Percentiles rank a stretch among this genome's conserved stretches.
Evolutionary conservation across 768 basidiomycete species (phyloP).

Genomic region (Chalciporus piperatus): DNA sequence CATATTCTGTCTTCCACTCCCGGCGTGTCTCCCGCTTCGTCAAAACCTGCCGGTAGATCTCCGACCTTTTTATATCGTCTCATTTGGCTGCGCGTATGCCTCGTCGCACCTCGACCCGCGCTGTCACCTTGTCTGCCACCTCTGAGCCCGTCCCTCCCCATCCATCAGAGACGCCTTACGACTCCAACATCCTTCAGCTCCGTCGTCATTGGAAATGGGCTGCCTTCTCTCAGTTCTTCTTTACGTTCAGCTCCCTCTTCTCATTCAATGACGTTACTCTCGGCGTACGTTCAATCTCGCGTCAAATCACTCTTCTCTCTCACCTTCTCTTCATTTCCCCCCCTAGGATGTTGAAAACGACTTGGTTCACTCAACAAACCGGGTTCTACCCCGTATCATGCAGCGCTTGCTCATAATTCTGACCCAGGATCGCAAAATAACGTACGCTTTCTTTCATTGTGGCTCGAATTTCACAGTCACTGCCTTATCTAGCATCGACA

Average conservation of each 20-base stretch:
- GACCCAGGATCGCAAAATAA: slow-evolving; percentile 78
- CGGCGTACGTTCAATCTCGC: slow-evolving; percentile 41
- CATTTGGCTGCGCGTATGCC: slow-evolving; percentile 48
- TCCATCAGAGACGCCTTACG: slow-evolving; percentile 26
- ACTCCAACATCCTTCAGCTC: slow-evolving; percentile 49
- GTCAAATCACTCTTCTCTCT: not conserved
- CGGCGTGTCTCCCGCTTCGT: slow-evolving; percentile 13
- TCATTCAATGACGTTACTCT: slow-evolving; percentile 69
- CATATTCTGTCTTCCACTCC: slow-evolving; percentile 13
- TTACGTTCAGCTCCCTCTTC: slow-evolving; percentile 75
- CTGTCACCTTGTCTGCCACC: slow-evolving; percentile 31
- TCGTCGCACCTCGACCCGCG: slow-evolving; percentile 50
- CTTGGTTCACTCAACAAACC: slow-evolving; percentile 55
- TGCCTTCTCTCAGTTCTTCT: slow-evolving; percentile 86
- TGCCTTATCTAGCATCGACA: slow-evolving; percentile 51
- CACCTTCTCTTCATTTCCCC: slow-evolving; percentile 12
- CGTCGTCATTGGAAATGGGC: slow-evolving; percentile 92
- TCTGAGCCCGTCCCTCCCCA: slow-evolving; percentile 27
- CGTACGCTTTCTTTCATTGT: slow-evolving; percentile 44
- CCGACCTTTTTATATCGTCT: slow-evolving; percentile 37
- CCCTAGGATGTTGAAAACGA: slow-evolving; percentile 77
- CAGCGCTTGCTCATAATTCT: slow-evolving; percentile 68
- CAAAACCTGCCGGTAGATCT: slow-evolving; percentile 31
- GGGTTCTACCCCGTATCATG: slow-evolving; percentile 71
- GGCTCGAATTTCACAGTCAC: slow-evolving; percentile 14